Evolutionary conservation across 352 stramenopile genomes (phyloP), one percentile per base, ranked within the genome.

Genomic region (Phytophthora gonapodyides): DNA sequence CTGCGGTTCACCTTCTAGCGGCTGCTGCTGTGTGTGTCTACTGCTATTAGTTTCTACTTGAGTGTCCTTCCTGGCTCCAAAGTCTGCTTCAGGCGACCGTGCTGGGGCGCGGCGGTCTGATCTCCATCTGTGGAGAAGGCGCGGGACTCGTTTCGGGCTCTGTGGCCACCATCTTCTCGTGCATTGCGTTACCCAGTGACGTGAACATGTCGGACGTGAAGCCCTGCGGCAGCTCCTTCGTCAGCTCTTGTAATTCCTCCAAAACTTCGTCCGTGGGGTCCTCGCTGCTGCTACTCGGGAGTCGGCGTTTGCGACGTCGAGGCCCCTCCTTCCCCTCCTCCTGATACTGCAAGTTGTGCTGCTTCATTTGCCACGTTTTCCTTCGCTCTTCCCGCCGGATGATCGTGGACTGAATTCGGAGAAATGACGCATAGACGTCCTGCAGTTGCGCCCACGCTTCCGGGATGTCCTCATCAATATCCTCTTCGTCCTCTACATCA

Each of bases 201-300:
- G 67, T 70, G 56, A 87, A 87, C 75, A 84, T 87, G 49, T 83
- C 75, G 50, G 78, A 55, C 5, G 78, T 87, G 36, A 87, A 84
- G 1, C 78, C 78, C 53, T 80, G 73, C 2, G 78, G 78, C 10
- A 87, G 54, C 38, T 73, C 66, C 35, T 64, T 80, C 8, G 74
- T 73, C 33, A 82, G 51, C 42, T 77, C 53, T 38, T 78, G 53
- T 24, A 82, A 56, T 33, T 78, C 50, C 2, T 64, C 51, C 54
- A 79, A 51, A 24, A 80, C 71, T 33, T 75, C 64, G 17, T 66
- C 61, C 6, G 57, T 64, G 15, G 21, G 34, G 33, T 64, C 56
- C 45, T 75, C 44, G 46, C 46, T 63, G 21, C 66, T 74, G 46
- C 46, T 63, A 21, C 66, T 74, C 17, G 48, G 47, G 24, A 65